Evolutionary conservation across 768 basidiomycete genomes (phyloP).

Genomic region (Mycena vitilis): DNA sequence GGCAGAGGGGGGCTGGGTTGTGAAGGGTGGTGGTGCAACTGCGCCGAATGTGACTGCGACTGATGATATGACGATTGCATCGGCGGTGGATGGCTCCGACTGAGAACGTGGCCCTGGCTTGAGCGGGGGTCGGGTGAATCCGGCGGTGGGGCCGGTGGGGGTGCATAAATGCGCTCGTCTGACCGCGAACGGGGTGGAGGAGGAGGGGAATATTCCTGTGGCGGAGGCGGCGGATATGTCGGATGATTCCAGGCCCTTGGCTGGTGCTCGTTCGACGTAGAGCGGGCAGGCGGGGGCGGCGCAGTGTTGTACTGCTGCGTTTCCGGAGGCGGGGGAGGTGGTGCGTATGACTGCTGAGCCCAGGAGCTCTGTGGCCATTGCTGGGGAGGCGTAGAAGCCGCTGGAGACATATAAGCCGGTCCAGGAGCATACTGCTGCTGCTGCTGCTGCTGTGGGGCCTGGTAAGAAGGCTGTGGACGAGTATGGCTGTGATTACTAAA

Average conservation of each 20-base stretch:
- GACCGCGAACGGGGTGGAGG: slow-evolving; percentile 29
- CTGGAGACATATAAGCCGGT: slow-evolving; percentile 27
- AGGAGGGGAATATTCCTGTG: slow-evolving; percentile 32
- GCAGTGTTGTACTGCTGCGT: slow-evolving; percentile 25
- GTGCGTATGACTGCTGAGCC: slow-evolving; percentile 30
- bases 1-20: slow-evolving; percentile 27
- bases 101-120: slow-evolving; percentile 15
- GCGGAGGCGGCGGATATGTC: slow-evolving; percentile 28
- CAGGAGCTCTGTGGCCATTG: slow-evolving; percentile 32
- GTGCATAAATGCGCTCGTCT: slow-evolving; percentile 26
- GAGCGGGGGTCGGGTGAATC: slow-evolving; percentile 19
- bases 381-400: slow-evolving; percentile 21
- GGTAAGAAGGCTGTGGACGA: slow-evolving; percentile 26
- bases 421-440: slow-evolving; percentile 31
- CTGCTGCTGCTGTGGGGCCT: slow-evolving; percentile 7
- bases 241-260: slow-evolving; percentile 26
- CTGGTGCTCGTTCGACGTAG: slow-evolving; percentile 27
- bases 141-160: slow-evolving; percentile 25
- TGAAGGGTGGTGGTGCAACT: slow-evolving; percentile 13
- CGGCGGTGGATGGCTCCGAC: slow-evolving; percentile 16
- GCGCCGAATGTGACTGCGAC: slow-evolving; percentile 18
- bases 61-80: slow-evolving; percentile 25
- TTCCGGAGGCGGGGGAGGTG: slow-evolving; percentile 23
- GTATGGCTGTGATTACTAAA: slow-evolving; percentile 25
- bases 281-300: slow-evolving; percentile 25